Evolutionary conservation across 495 filamentous ascomycete species (phyloP), one percentile per base, ranked within the genome.

Genomic region (Hypoxylon subgilvum): DNA sequence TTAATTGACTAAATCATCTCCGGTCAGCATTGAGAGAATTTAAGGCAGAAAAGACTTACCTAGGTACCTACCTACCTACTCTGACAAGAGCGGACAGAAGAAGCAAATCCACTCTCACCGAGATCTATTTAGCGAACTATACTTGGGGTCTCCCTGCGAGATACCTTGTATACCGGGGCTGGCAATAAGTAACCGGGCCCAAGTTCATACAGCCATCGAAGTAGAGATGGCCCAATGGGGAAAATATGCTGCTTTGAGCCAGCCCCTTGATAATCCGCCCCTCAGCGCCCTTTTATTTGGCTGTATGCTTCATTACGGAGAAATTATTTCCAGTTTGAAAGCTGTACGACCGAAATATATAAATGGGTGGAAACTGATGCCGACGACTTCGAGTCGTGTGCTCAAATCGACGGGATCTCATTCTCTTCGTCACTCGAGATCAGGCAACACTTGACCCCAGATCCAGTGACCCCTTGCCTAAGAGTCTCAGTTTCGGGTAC

Each of bases 351-450:
- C 5, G 36, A 28, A 31, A 34, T 9, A 25, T 41, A 14, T 10
- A 56, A 22, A 23, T 41, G 48, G 19, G 27, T 48, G 38, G 35
- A 18, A 16, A 45, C 38, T 27, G 46, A n/a, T 27, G 22, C 9
- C 39, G 17, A 27, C n/a, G 16, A 44, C 45, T 65, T 52, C 21
- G 27, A 44, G 35, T 44, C 14, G 57, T 18, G 43, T 28, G 35
- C 25, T 53, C 34, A 16, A 44, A 38, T 30, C 46, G 46, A 44
- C 52, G 28, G 34, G 30, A 51, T 52, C 22, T 32, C 23, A 13
- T 36, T 36, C 36, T 46, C n/a, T n/a, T n/a, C 52, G 48, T 67
- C 49, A 40, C 61, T 55, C 47, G 45, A 65, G 64, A 69, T 69
- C 63, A 65, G 46, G 61, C 61, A 65, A 42, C 52, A 42, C 50